Evolutionary conservation across 805 yeast genomes (phyloP).

Genomic region (Pichia pseudocactophila): DNA sequence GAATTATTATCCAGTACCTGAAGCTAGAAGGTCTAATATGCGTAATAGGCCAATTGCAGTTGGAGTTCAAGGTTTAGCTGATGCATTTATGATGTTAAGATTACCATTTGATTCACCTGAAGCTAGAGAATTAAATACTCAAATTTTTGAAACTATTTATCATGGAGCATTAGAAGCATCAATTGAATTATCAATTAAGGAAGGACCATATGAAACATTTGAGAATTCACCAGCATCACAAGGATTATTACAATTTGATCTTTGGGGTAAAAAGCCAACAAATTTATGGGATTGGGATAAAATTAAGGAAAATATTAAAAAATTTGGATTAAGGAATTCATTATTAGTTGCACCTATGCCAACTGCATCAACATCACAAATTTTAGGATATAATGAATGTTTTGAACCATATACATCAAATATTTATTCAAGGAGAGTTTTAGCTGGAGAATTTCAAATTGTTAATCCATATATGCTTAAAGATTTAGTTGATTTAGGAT

Average conservation of each 20-base stretch:
- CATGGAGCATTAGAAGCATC: conserved; percentile 54
- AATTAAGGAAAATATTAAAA: conserved; percentile 39
- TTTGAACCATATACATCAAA: conserved; percentile 57
- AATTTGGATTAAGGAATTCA: conserved; percentile 49
- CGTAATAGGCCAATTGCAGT: conserved; percentile 54
- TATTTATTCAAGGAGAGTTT: conserved; percentile 53
- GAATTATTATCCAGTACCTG: conserved; percentile 47
- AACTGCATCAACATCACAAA: conserved; percentile 58
- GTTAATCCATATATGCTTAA: conserved; percentile 51
- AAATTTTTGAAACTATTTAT: conserved; percentile 53
- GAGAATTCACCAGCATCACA: conserved; percentile 53
- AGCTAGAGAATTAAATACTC: conserved; percentile 48
- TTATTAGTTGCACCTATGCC: conserved; percentile 60
- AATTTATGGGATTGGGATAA: conserved; percentile 51
- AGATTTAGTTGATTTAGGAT: conserved; percentile 49
- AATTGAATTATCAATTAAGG: conserved; percentile 40
- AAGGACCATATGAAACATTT: conserved; percentile 43
- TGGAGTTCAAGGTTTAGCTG: conserved; percentile 59
- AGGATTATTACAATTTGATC: conserved; percentile 48
- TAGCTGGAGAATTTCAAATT: conserved; percentile 57
- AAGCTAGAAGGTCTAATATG: conserved; percentile 45
- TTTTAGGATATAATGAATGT: conserved; percentile 53
- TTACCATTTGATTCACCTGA: conserved; percentile 50
- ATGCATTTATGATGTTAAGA: conserved; percentile 46
- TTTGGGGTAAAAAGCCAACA: conserved; percentile 52